A percentile compares a stretch with the other conserved stretches of the same genome.
These are phyloP conservation scores for Penicillium mononematosum DNA, from an alignment of 495 filamentous ascomycete species.

Conservation along the genomic window DNA sequence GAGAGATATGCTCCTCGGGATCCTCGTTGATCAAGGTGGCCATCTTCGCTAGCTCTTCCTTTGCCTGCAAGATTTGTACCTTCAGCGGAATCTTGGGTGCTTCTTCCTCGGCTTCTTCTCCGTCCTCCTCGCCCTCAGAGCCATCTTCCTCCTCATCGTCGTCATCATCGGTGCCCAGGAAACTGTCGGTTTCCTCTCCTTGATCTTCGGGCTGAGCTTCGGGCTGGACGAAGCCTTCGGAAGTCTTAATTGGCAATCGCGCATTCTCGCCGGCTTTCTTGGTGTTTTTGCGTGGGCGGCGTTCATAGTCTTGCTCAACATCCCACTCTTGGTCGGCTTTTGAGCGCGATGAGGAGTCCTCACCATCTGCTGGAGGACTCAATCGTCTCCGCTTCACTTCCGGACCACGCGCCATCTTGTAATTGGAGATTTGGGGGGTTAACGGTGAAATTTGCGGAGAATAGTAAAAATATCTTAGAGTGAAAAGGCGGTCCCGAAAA, in stretches of 20 bases:
- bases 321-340: constrained; percentile 64
- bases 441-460: constrained; percentile 1
- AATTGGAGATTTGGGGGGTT: background rate
- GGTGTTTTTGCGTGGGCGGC: constrained; percentile 67
- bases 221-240: constrained; percentile 67
- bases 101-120: constrained; percentile 53
- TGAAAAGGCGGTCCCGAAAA: constrained; percentile 15
- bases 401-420: constrained; percentile 10
- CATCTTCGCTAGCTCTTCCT: constrained; percentile 86
- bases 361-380: constrained; percentile 49
- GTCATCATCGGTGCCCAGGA: constrained; percentile 49
- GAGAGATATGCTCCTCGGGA: constrained; percentile 81
- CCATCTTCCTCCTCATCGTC: constrained; percentile 43
- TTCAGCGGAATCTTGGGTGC: constrained; percentile 64
- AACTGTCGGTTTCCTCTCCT: constrained; percentile 51
- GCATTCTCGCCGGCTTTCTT: constrained; percentile 69
- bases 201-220: constrained; percentile 46
- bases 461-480: constrained; percentile 7
- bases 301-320: constrained; percentile 89
- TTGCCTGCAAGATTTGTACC: constrained; percentile 78
- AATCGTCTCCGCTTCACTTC: constrained; percentile 24
- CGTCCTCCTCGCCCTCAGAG: constrained; percentile 45
- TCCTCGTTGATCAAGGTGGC: constrained; percentile 83
- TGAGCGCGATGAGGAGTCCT: constrained; percentile 35
- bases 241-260: constrained; percentile 80